These are phyloP conservation scores for Rosellinia necatrix DNA, from an alignment of 2,329 filamentous ascomycete genomes.

Conservation along the genomic window DNA sequence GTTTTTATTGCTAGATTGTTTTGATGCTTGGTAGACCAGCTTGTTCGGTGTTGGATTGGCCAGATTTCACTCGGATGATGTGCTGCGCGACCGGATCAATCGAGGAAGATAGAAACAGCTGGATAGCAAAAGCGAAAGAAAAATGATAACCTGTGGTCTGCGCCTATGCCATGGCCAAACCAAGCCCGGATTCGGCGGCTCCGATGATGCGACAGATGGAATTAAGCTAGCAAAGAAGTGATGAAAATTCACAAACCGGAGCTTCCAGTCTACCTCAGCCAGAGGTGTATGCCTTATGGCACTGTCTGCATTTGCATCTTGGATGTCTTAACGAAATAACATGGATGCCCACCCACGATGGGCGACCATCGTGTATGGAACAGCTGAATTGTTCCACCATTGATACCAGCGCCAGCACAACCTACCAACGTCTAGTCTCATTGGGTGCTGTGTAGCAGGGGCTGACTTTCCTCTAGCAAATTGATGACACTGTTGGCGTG, in stretches of 20 bases:
- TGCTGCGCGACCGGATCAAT: slow-evolving; percentile 10
- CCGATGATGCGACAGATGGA: slow-evolving; percentile 8
- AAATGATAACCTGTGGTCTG: not conserved
- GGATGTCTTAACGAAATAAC: not conserved
- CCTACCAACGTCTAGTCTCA: too few relatives aligned
- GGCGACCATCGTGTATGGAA: not conserved
- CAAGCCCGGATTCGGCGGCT: not conserved
- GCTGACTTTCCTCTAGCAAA: slow-evolving; percentile 69
- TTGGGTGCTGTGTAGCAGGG: too few relatives aligned
- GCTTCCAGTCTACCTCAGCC: too few relatives aligned
- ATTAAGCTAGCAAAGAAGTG: not conserved
- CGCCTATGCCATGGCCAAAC: not conserved
- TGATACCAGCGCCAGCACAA: too few relatives aligned
- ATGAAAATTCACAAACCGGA: not conserved
- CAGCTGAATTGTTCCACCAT: too few relatives aligned
- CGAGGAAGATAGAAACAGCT: slow-evolving; percentile 1
- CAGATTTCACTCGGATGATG: slow-evolving; percentile 18
- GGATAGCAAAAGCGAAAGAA: not conserved
- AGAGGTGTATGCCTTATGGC: too few relatives aligned
- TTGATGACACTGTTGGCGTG: slow-evolving; percentile 90
- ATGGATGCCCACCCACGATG: not conserved
- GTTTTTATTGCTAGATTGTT: slow-evolving; percentile 26
- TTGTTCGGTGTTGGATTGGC: slow-evolving; percentile 30
- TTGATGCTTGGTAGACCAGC: slow-evolving; percentile 17
- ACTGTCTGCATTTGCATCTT: not conserved